phyloP scores from a whole-genome alignment of 257 asterid genomes.

The Gardenia jasminoides region DNA sequence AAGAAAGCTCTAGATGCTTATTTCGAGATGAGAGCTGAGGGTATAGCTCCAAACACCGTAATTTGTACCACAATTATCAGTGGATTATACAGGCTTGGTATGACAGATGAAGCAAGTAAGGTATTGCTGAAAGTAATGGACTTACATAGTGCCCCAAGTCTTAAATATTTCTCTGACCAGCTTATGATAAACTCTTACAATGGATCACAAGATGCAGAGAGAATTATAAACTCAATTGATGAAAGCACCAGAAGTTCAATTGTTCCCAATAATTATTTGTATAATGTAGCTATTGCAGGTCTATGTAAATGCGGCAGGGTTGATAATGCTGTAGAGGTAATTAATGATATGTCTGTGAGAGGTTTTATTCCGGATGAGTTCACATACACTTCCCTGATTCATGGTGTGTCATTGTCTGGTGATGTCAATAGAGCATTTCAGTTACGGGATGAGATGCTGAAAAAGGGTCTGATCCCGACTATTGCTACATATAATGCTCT shows the following conservation, averaged over 20 bases:
- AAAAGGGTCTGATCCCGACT: constrained; percentile 65
- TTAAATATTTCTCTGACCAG: constrained; percentile 37
- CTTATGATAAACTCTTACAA: constrained; percentile 22
- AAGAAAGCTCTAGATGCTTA: constrained; percentile 70
- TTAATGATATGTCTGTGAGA: constrained; percentile 39
- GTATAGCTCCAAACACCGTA: constrained; percentile 59
- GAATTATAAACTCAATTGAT: constrained; percentile 53
- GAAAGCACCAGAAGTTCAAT: constrained; percentile 36
- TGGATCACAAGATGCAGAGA: constrained; percentile 36
- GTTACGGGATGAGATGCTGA: constrained; percentile 81
- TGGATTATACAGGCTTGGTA: constrained; percentile 72
- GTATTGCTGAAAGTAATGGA: constrained; percentile 62
- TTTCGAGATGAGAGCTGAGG: constrained; percentile 70
- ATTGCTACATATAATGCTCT: constrained; percentile 81
- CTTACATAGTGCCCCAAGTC: constrained; percentile 43
- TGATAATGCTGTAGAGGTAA: constrained; percentile 59
- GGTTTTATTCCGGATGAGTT: constrained; percentile 85
- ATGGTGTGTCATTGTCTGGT: constrained; percentile 61
- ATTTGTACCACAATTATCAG: constrained; percentile 67
- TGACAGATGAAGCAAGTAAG: constrained; percentile 56
- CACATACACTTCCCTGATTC: constrained; percentile 78
- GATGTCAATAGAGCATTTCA: constrained; percentile 72
- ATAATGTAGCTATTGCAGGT: constrained; percentile 73
- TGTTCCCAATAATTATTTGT: constrained; percentile 56
- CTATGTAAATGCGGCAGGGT: constrained; percentile 74